A percentile compares a stretch with the other conserved stretches of the same genome.
Evolutionary conservation across 257 asterid genomes (phyloP).

Genomic region (Solanum sejunctum): DNA sequence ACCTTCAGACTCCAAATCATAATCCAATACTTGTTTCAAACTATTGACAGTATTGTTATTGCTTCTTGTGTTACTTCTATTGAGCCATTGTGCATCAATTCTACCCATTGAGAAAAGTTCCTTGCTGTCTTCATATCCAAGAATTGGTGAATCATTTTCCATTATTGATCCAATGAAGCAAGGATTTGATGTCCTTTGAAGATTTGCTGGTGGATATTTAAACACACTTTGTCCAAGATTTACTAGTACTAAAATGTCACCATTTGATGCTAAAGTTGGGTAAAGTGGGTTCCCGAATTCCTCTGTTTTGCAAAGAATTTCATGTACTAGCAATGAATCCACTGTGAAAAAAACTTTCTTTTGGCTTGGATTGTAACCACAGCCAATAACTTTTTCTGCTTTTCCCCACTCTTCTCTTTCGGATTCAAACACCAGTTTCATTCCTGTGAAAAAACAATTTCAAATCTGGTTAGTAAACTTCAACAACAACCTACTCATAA

Average conservation of each 20-base stretch:
- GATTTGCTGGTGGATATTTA: slow-evolving; percentile 39
- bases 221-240: slow-evolving; percentile 86
- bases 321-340: slow-evolving; percentile 57
- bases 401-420: slow-evolving; percentile 42
- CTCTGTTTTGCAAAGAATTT: slow-evolving; percentile 64
- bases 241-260: slow-evolving; percentile 33
- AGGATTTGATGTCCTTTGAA: slow-evolving; percentile 67
- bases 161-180: slow-evolving; percentile 52
- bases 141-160: slow-evolving; percentile 27
- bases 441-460: slow-evolving; percentile 25
- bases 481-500: background rate
- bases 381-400: slow-evolving; percentile 49
- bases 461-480: background rate
- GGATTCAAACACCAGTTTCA: slow-evolving; percentile 40
- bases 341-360: slow-evolving; percentile 68
- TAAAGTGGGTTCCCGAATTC: slow-evolving; percentile 53
- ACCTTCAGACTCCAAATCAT: slow-evolving; percentile 73
- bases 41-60: slow-evolving; percentile 36
- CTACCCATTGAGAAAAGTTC: slow-evolving; percentile 97
- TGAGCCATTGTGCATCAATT: slow-evolving; percentile 64
- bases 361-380: slow-evolving; percentile 73
- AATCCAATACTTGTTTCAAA: slow-evolving; percentile 17
- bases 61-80: slow-evolving; percentile 43
- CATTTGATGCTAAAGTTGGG: slow-evolving; percentile 65
- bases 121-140: slow-evolving; percentile 70